Conservation (phyloP, 495 filamentous ascomycete genomes). For the Saxophila tyrrhenica region DNA sequence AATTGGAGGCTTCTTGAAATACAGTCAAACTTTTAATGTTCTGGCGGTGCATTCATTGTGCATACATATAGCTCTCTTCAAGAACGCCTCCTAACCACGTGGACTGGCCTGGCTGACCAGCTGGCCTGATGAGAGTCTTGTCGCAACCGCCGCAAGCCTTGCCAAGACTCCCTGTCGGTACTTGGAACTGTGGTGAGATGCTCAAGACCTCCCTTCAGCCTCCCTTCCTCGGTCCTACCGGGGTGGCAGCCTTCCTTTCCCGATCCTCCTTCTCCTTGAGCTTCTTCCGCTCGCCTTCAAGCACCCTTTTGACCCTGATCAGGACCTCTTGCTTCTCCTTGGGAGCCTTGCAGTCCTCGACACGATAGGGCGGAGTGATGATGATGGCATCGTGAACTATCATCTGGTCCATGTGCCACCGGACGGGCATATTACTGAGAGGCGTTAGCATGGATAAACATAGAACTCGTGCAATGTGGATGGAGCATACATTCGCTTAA, state of each 20-base stretch:
- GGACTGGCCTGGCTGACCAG: no score
- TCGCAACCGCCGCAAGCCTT: no score
- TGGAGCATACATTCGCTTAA: constrained; percentile 41
- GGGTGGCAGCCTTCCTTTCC: constrained; percentile 20
- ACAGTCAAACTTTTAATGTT: no score
- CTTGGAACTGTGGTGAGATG: no score
- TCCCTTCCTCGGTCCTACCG: constrained; percentile 25
- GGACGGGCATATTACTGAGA: constrained; percentile 39
- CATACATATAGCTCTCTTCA: no score
- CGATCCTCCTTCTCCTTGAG: constrained; percentile 15
- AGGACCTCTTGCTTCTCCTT: constrained; percentile 41
- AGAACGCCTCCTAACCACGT: no score
- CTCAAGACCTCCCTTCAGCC: no score
- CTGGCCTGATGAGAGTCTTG: no score
- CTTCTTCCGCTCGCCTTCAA: constrained; percentile 32
- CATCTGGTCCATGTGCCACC: constrained; percentile 52
- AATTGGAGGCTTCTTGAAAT: no score
- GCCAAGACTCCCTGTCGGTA: no score
- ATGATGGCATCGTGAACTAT: constrained; percentile 55
- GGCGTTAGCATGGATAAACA: background rate
- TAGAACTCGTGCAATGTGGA: background rate
- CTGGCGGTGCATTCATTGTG: no score
- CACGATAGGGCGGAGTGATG: constrained; percentile 48
- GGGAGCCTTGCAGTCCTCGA: constrained; percentile 46
- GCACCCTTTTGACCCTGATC: constrained; percentile 51